Conservation (phyloP, 176 grass and related monocot species). For the Ananas comosus region DNA sequence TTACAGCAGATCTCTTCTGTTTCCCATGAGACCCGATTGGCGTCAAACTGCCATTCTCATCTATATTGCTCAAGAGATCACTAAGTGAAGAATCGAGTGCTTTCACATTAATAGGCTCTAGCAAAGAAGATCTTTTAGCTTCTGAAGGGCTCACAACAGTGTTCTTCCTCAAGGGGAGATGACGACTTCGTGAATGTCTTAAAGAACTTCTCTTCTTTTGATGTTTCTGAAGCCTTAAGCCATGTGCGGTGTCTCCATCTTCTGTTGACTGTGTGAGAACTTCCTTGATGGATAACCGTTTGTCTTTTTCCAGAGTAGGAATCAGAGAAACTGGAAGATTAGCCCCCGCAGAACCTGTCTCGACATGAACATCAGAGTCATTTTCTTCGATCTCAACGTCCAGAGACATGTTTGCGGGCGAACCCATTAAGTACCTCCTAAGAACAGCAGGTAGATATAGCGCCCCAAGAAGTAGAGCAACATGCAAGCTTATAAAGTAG, state of each 20-base stretch:
- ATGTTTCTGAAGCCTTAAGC: conserved; percentile 40
- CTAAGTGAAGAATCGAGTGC: not conserved
- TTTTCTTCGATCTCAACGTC: not conserved
- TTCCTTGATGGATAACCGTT: not conserved
- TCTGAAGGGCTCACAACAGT: not conserved
- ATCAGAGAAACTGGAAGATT: not conserved
- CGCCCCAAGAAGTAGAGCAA: conserved; percentile 4
- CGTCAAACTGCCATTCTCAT: conserved; percentile 75
- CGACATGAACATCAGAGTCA: not conserved
- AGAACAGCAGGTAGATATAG: not conserved
- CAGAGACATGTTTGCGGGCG: not conserved
- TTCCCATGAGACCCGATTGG: conserved; percentile 41
- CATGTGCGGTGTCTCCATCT: conserved; percentile 1
- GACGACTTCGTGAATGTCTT: conserved; percentile 16
- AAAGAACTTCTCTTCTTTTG: conserved; percentile 64
- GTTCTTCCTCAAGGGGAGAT: not conserved
- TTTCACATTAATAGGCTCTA: conserved; percentile 11
- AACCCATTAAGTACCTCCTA: not conserved
- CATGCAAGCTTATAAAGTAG: conserved; percentile 17
- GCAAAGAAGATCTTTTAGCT: not conserved
- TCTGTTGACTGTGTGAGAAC: not conserved
- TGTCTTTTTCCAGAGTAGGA: not conserved
- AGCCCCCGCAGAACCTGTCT: not conserved
- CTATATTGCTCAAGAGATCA: conserved; percentile 49
- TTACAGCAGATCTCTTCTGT: conserved; percentile 44